Conservation (phyloP, 768 basidiomycete species). For the Lyophyllum semitale region DNA sequence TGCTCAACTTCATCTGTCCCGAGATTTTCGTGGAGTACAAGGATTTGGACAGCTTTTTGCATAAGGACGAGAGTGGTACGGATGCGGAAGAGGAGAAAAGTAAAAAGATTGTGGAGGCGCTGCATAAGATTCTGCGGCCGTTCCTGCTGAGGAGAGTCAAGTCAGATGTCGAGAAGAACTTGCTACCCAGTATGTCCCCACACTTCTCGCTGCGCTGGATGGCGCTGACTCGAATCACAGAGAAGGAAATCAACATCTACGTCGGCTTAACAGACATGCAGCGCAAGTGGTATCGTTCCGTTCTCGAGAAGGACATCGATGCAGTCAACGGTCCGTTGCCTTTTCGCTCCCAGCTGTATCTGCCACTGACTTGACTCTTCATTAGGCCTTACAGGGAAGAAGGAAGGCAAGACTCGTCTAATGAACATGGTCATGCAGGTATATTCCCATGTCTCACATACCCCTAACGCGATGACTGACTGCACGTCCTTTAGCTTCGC, state of each 20-base stretch:
- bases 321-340: constrained; percentile 87
- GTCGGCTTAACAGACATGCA: constrained; percentile 98
- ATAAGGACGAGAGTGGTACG: constrained; percentile 74
- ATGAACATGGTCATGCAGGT: constrained; percentile 99
- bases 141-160: constrained; percentile 95
- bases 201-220: not conserved
- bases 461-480: not conserved
- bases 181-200: constrained; percentile 74
- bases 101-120: constrained; percentile 92
- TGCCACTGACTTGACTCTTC: not conserved
- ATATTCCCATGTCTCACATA: constrained; percentile 4
- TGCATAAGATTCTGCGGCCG: constrained; percentile 95
- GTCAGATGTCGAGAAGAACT: constrained; percentile 93
- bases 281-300: constrained; percentile 94
- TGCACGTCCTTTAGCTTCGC: constrained; percentile 47
- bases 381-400: constrained; percentile 88
- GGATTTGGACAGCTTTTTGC: constrained; percentile 92
- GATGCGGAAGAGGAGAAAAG: constrained; percentile 81
- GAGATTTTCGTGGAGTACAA: constrained; percentile 92
- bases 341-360: not conserved
- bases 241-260: constrained; percentile 99
- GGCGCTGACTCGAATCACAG: constrained; percentile 35
- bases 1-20: constrained; percentile 94
- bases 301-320: constrained; percentile 97
- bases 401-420: constrained; percentile 95